Base-by-base conservation (phyloP, 495 filamentous ascomycete genomes). In the Aspergillus funiculosus region DNA sequence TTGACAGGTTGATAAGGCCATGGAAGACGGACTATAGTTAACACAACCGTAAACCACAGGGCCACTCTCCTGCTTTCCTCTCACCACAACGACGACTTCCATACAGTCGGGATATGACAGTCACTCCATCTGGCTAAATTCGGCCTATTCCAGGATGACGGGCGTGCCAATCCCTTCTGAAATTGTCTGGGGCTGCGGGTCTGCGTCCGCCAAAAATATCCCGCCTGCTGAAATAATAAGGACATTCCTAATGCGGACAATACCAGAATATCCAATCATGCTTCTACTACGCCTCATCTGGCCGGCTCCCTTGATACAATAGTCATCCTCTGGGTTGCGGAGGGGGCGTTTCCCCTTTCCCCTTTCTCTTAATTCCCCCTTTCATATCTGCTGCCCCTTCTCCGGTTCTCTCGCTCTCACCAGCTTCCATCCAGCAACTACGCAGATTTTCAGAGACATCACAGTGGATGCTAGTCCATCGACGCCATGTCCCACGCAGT, bases 151-250 rank as follows among this genome's bases (percentile, higher is more conserved):
- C n/a, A 46, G 37, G 31, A 49, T 43, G 34, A 51, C 26, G 39
- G 25, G 9, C 20, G 32, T 26, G 50, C 22, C 54, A 51, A 56
- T 56, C 50, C 50, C 38, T 53, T 44, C 54, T 50, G 36, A 39
- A 57, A 50, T 10, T 19, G 41, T 45, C 31, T 27, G 20, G 21
- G 43, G 17, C n/a, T 40, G 48, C 32, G 40, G 46, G 40, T 35
- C 51, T 39, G n/a, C 19, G 28, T 35, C 13, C 37, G 35, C 37
- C 28, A 34, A 27, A 21, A 28, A 17, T 15, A 14, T 25, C 37
- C n/a, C 46, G 20, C 37, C 30, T 14, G 37, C 41, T 30, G 19
- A 48, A 18, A 29, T 40, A 34, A 6, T 17, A 21, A 31, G 8
- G n/a, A n/a, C n/a, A n/a, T n/a, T n/a, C n/a, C n/a, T 38, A 15